phyloP scores from a whole-genome alignment of 192 early-diverging fungal species.

The Podila epigama region DNA sequence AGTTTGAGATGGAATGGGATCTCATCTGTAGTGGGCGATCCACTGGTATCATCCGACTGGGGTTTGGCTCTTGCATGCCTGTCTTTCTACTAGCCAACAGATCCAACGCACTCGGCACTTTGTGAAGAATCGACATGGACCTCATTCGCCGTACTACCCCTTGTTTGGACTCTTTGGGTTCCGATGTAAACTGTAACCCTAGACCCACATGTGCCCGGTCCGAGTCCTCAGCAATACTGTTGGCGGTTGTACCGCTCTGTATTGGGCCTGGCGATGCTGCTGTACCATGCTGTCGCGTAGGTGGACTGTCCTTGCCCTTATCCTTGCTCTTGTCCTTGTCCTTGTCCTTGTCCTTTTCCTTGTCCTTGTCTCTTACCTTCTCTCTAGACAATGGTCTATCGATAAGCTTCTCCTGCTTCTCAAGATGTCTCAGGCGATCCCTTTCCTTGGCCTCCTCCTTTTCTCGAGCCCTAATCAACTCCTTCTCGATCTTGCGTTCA shows the following conservation, averaged over 20 bases:
- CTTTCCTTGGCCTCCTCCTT: conserved; percentile 23
- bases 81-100: not conserved
- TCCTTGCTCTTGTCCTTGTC: conserved; percentile 3
- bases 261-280: too few relatives aligned
- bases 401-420: conserved; percentile 26
- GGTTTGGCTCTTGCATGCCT: not conserved
- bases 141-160: conserved; percentile 22
- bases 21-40: conserved; percentile 12
- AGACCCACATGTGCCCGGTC: conserved; percentile 2
- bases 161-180: conserved; percentile 3
- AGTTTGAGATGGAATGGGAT: conserved; percentile 26
- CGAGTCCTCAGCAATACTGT: not conserved
- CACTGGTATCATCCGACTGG: not conserved
- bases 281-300: too few relatives aligned
- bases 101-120: conserved; percentile 13
- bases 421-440: not conserved
- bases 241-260: too few relatives aligned
- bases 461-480: conserved; percentile 7
- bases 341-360: conserved; percentile 22
- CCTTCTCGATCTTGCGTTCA: conserved; percentile 27
- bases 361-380: not conserved
- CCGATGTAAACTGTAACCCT: not conserved
- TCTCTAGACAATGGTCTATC: not conserved
- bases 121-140: conserved; percentile 25
- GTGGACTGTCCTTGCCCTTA: not conserved